Conservation (phyloP, 192 early-diverging fungal species). For the Coemansia sp. region DNA sequence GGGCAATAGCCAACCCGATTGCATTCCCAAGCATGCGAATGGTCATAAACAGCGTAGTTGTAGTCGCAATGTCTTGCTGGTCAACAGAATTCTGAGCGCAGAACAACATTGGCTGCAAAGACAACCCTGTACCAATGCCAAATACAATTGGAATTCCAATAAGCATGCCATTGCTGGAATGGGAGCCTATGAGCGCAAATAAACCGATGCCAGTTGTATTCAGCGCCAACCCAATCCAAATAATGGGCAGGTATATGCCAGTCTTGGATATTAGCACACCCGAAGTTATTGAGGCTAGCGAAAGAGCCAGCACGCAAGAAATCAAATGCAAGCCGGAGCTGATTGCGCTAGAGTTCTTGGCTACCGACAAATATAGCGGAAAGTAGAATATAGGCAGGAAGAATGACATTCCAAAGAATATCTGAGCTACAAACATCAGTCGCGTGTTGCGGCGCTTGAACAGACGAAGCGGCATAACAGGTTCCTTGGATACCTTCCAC, state of each 20-base stretch:
- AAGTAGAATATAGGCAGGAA: constrained; percentile 61
- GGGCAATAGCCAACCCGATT: constrained; percentile 59
- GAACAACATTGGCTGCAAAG: constrained; percentile 68
- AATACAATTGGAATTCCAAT: constrained; percentile 67
- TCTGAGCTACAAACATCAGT: constrained; percentile 19
- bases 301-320: constrained; percentile 69
- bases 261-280: constrained; percentile 63
- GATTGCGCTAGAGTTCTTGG: constrained; percentile 66
- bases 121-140: constrained; percentile 70
- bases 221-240: constrained; percentile 63
- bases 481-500: constrained; percentile 56
- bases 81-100: constrained; percentile 65
- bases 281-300: constrained; percentile 63
- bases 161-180: constrained; percentile 51
- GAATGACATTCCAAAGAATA: constrained; percentile 41
- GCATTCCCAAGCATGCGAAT: constrained; percentile 62
- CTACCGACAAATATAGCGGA: constrained; percentile 68
- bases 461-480: constrained; percentile 63
- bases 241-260: constrained; percentile 61
- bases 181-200: constrained; percentile 53
- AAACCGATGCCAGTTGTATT: constrained; percentile 61
- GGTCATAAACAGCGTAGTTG: constrained; percentile 64
- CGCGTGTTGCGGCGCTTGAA: constrained; percentile 55
- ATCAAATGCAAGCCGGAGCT: constrained; percentile 69
- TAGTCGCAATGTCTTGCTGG: constrained; percentile 61